phyloP scores from a whole-genome alignment of 305 asterid genomes.

The Striga hermonthica region DNA sequence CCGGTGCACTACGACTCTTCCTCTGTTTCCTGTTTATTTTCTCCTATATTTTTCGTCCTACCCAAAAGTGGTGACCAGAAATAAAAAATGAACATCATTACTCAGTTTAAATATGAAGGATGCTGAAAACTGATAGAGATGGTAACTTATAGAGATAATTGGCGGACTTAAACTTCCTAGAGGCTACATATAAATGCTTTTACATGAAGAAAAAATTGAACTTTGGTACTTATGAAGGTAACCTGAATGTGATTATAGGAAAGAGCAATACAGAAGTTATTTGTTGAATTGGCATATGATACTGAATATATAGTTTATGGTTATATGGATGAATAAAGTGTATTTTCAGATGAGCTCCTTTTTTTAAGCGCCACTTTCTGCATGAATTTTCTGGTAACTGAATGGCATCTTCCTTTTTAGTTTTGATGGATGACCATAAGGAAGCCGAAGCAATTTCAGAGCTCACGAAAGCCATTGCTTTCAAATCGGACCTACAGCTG shows the following conservation, averaged over 20 bases:
- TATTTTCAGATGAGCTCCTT: too few species aligned
- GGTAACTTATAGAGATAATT: too few species aligned
- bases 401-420: constrained; percentile 35
- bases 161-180: too few species aligned
- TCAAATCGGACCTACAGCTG: constrained; percentile 77
- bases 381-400: background rate
- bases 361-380: background rate
- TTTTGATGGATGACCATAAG: constrained; percentile 87
- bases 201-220: too few species aligned
- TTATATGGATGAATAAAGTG: too few species aligned
- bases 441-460: constrained; percentile 81
- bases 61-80: background rate
- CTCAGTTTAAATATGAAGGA: constrained; percentile 2
- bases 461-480: constrained; percentile 73
- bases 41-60: background rate
- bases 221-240: constrained; percentile 5
- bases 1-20: too few species aligned
- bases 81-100: background rate
- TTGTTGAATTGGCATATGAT: too few species aligned
- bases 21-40: too few species aligned
- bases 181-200: too few species aligned
- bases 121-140: too few species aligned
- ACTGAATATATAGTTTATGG: background rate
- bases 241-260: too few species aligned
- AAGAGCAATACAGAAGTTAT: too few species aligned